Evolutionary conservation across 441 rosid genomes (phyloP), one percentile per base, ranked within the genome.

Genomic region (Bocquillonia castaneifolia): DNA sequence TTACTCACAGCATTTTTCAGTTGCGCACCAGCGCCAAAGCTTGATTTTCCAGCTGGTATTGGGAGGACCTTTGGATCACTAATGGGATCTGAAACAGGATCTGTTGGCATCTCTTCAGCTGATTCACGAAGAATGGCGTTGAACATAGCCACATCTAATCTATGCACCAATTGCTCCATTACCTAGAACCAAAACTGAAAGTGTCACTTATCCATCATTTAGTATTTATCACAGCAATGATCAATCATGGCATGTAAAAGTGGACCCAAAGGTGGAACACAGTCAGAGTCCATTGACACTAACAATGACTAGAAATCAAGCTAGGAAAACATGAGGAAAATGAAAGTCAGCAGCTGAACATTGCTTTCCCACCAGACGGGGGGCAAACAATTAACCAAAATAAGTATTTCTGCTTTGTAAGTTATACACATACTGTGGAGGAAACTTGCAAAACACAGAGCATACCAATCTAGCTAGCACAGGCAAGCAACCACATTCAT

Each of bases 141-240:
- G 85, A 93, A 93, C 95, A 91, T 91, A 64, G 98, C 96, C 67
- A 89, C 94, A 74, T 93, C 98, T 72, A 93, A 79, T 76, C 98
- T 84, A 74, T 75, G 77, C 57, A 89, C 94, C 74, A 88, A 77
- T 72, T 91, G 96, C 82, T 89, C 90, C 97, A 93, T 91, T 65
- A 91, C 86, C 98, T 90, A 77, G 44, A 62, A 39, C 57, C 45
- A 50, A 32, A 78, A 32, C 54, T 76, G 39, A 67, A 44, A 67
- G 15, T 53, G 40, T 66, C 59, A 75, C 31, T 17, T 47, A 54
- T 65, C 29, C 17, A 5, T 71, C 48, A 59, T 53, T n/a, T n/a
- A n/a, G n/a, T n/a, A n/a, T n/a, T n/a, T n/a, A n/a, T n/a, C n/a
- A n/a, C n/a, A n/a, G n/a, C n/a, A n/a, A n/a, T n/a, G n/a, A n/a